Evolutionary conservation across 2,329 filamentous ascomycete genomes (phyloP).

Genomic region (Cladosporium sp.): DNA sequence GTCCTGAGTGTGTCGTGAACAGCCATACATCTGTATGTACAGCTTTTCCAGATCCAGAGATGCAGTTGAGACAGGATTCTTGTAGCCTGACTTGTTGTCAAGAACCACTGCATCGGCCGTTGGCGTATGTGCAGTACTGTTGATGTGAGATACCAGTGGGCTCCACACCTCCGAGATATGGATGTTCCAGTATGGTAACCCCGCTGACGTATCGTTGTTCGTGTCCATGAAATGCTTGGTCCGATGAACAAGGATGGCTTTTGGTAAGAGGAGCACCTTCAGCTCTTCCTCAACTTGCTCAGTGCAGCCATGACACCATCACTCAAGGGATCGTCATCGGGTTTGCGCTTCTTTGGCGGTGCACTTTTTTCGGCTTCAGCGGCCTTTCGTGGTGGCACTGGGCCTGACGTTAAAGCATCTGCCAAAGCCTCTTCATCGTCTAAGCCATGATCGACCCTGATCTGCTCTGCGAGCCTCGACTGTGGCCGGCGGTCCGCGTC

Average conservation of each 20-base stretch:
- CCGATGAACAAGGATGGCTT: background rate
- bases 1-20: background rate
- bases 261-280: background rate
- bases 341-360: slow-evolving; percentile 37
- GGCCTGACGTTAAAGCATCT: background rate
- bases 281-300: slow-evolving; percentile 51
- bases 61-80: background rate
- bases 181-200: background rate
- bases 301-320: slow-evolving; percentile 62
- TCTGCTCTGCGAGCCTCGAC: slow-evolving; percentile 38
- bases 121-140: background rate
- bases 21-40: background rate
- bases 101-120: background rate
- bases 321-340: slow-evolving; percentile 49
- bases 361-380: slow-evolving; percentile 41
- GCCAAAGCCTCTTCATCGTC: slow-evolving; percentile 40
- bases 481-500: slow-evolving; percentile 41
- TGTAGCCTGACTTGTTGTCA: background rate
- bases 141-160: background rate
- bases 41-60: background rate
- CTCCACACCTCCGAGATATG: background rate
- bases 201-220: background rate
- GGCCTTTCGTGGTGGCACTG: slow-evolving; percentile 15
- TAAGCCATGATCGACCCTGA: slow-evolving; percentile 35
- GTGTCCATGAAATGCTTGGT: background rate